phyloP scores from a whole-genome alignment of 73 alveolate species.

The Paramecium octaurelia region DNA sequence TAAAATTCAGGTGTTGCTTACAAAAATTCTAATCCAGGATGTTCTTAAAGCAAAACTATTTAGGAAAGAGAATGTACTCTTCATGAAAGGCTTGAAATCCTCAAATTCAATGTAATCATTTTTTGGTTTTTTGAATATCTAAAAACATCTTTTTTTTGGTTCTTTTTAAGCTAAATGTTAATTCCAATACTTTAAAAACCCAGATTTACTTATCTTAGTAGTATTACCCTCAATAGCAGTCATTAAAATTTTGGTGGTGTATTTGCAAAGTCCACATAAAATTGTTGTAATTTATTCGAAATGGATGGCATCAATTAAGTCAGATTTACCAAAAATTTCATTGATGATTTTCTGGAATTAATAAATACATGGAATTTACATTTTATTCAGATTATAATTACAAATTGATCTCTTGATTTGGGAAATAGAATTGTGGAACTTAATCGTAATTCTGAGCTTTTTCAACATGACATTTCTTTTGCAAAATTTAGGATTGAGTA shows the following conservation, averaged over 20 bases:
- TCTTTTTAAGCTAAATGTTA: slow-evolving; percentile 77
- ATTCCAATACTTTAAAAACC: slow-evolving; percentile 82
- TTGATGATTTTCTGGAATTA: slow-evolving; percentile 33
- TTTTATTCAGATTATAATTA: slow-evolving; percentile 11
- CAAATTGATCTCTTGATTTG: slow-evolving; percentile 2
- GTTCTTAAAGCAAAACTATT: slow-evolving; percentile 84
- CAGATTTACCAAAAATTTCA: slow-evolving; percentile 47
- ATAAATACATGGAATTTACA: neutral
- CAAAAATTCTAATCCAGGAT: slow-evolving; percentile 98
- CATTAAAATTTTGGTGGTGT: slow-evolving; percentile 71
- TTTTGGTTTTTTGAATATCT: slow-evolving; percentile 77
- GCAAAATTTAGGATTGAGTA: neutral
- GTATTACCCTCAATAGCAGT: slow-evolving; percentile 72
- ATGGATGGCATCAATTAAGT: neutral
- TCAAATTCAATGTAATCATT: slow-evolving; percentile 76
- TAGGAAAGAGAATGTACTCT: slow-evolving; percentile 46
- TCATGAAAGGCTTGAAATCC: slow-evolving; percentile 94
- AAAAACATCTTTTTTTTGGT: slow-evolving; percentile 78
- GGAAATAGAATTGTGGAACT: slow-evolving; percentile 56
- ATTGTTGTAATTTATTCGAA: slow-evolving; percentile 64
- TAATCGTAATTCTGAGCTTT: slow-evolving; percentile 2
- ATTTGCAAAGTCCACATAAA: slow-evolving; percentile 86
- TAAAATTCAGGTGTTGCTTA: slow-evolving; percentile 98
- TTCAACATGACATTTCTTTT: neutral
- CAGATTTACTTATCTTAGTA: slow-evolving; percentile 79